phyloP scores from a whole-genome alignment of 78 protist genomes.

The Speleostelium caveatum region DNA sequence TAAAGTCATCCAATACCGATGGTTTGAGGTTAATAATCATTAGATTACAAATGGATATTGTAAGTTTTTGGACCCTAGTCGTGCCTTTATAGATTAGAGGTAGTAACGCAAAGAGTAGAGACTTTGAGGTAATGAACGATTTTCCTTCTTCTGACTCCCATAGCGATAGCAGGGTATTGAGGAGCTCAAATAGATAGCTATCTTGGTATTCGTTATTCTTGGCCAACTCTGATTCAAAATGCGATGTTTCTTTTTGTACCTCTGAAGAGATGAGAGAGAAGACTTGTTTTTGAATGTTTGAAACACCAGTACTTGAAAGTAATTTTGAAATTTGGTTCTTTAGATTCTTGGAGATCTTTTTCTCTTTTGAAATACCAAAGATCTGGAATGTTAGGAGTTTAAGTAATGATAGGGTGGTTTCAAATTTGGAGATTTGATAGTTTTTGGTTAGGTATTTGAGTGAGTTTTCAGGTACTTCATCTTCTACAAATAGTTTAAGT shows the following conservation, averaged over 20 bases:
- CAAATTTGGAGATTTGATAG: conserved; percentile 44
- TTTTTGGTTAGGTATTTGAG: too few species aligned
- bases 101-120: conserved; percentile 27
- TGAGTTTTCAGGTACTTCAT: conserved; percentile 6
- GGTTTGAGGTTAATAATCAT: conserved; percentile 62
- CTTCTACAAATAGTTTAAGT: conserved; percentile 5
- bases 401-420: conserved; percentile 31
- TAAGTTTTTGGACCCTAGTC: conserved; percentile 7
- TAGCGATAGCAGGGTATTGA: conserved; percentile 20
- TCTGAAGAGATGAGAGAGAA: conserved; percentile 53
- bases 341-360: conserved; percentile 23
- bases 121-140: conserved; percentile 62
- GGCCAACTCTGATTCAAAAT: neutral
- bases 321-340: conserved; percentile 17
- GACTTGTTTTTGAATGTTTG: conserved; percentile 52
- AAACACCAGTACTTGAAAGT: conserved; percentile 19
- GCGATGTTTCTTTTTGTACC: conserved; percentile 65
- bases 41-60: conserved; percentile 18
- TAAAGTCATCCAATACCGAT: conserved; percentile 25
- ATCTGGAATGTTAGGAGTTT: conserved; percentile 61
- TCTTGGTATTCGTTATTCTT: neutral
- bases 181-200: conserved; percentile 29
- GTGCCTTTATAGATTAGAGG: conserved; percentile 50
- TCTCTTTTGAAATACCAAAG: conserved; percentile 48
- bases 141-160: conserved; percentile 68